A percentile compares a stretch with the other conserved stretches of the same genome.
These are phyloP conservation scores for Phyllosticta citribraziliensis DNA, from an alignment of 2,329 filamentous ascomycete species.

Conservation along the genomic window DNA sequence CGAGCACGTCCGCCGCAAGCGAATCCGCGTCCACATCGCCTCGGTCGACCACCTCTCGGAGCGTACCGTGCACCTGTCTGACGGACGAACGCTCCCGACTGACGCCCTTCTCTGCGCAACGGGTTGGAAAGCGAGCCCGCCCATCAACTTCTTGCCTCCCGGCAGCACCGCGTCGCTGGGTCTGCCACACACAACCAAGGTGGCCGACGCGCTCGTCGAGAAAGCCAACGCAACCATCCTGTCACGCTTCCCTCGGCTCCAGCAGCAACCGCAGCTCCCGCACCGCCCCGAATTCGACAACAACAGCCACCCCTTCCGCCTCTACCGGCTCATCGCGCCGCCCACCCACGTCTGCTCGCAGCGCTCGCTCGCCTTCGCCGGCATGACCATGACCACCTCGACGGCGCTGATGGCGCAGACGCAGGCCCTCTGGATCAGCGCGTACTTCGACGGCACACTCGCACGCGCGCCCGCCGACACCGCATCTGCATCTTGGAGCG, in stretches of 20 bases:
- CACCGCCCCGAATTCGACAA: not conserved
- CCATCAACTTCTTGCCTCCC: conserved; percentile 36
- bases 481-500: conserved; percentile 18
- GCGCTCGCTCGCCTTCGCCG: conserved; percentile 30
- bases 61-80: conserved; percentile 39
- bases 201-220: not conserved
- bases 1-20: conserved; percentile 43
- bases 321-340: conserved; percentile 37
- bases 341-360: conserved; percentile 16
- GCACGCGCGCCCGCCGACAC: conserved; percentile 11
- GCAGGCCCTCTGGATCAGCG: conserved; percentile 41
- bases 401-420: conserved; percentile 29
- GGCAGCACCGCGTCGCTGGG: conserved; percentile 19
- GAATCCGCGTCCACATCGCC: conserved; percentile 46
- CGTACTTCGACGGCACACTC: conserved; percentile 51
- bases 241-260: conserved; percentile 42
- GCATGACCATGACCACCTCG: conserved; percentile 28
- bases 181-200: conserved; percentile 14
- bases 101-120: conserved; percentile 46
- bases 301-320: conserved; percentile 21
- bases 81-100: conserved; percentile 33
- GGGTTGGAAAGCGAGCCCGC: conserved; percentile 45
- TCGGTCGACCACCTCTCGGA: conserved; percentile 43
- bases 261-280: conserved; percentile 35
- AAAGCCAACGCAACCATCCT: conserved; percentile 44